Base-by-base conservation (phyloP, 1,284 basidiomycete genomes). In the Apiotrichum sp. region DNA sequence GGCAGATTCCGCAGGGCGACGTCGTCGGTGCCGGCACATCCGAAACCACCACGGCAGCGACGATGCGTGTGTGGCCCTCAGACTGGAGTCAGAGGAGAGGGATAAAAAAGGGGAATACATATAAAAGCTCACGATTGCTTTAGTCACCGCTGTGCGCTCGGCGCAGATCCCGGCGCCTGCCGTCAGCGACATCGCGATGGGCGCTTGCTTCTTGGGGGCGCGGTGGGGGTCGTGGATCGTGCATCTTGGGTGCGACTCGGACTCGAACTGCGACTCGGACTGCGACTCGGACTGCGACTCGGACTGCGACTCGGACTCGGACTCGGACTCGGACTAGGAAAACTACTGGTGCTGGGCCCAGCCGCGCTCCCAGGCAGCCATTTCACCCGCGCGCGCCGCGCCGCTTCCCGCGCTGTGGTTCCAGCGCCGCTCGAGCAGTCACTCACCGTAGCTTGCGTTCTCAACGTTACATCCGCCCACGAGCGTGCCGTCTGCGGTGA, bases 1-100 rank as follows among this genome's bases (percentile, higher is more conserved):
- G 85, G 67, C 93, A 97, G 61, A 95, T 84, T 13, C 93, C 93
- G 70, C 93, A 97, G 0, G 90, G 90, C 0, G 88, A 87, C 47
- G 86, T 79, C 0, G 85, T 71, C 0, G 80, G 77, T 0, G 62
- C 53, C 9, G 80, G 69, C 9, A 90, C 82, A 64, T 91, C 86
- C 86, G 84, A 84, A 31, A 83, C 82, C 11, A 93, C 84, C 0
- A 87, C 89, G 6, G 92, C 79, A 0, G 83, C 89, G 14, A 79
- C 67, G 71, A 91, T 90, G 2, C 79, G 78, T 7, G 77, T 79
- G 14, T 76, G 81, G 2, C 88, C 88, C 59, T 89, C 84, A 74
- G 87, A 90, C 89, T 93, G 67, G n/a, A 45, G 32, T 45, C 6
- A 50, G 61, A 22, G 3, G 45, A 29, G 10, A 7, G 1, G 8